Evolutionary conservation across 1,284 basidiomycete species (phyloP), one percentile per base, ranked within the genome.

Genomic region (Ustilago shanxiensis): DNA sequence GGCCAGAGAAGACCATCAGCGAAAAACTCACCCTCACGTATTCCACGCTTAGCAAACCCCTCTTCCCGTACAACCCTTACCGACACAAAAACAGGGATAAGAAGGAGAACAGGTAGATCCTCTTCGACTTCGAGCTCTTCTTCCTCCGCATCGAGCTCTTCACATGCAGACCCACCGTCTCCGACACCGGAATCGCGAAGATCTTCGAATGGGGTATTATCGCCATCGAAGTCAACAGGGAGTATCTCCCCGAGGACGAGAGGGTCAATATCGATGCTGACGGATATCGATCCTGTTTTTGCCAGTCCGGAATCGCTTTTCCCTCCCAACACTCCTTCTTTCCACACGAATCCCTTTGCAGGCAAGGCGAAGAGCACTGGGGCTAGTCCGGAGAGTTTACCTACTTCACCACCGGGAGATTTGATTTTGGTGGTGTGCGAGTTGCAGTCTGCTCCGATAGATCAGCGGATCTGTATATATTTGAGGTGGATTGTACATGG

Each of bases 351-450:
- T 41, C 26, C 10, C 7, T 49, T 29, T 8, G 20, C 5, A 9
- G 10, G 11, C 22, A 49, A 56, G 13, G 20, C 26, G 2, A 53
- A 50, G 22, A 3, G 24, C 35, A 28, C 41, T 7, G n/a, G n/a
- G 8, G n/a, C 6, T 20, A 44, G 8, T 6, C n/a, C 20, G n/a
- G 41, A 50, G 4, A 22, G 31, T 3, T 49, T 75, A 10, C 72
- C 67, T 4, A 59, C 60, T 2, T 39, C 57, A 24, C 4, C 56
- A 20, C 67, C 70, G 35, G 74, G 62, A 3, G 74, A 77, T 31
- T 37, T 77, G 44, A 72, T 77, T 13, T 37, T 77, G 24, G 70
- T 77, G 2, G 56, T 77, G n/a, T 77, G 74, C 63, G 69, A 77
- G 37, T 52, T 77, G 35, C 74, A 72, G 45, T 66, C 65, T 2